phyloP scores from a whole-genome alignment of 768 basidiomycete genomes.

The Collybia mongolica region DNA sequence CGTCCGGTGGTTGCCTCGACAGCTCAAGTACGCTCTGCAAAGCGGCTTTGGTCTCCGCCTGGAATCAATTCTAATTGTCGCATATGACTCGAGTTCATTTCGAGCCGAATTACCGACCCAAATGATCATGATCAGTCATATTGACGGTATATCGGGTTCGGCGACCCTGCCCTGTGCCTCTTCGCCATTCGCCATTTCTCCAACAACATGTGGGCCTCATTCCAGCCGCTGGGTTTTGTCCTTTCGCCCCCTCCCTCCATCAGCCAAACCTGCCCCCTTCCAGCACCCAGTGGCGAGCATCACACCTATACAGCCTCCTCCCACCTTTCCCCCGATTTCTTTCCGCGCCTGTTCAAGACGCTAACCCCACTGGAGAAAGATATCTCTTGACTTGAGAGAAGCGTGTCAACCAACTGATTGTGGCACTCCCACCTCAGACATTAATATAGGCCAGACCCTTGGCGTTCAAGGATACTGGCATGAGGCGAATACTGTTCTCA shows the following conservation, averaged over 20 bases:
- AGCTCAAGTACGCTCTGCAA: no score
- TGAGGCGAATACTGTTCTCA: no score
- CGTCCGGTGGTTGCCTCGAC: constrained; percentile 1
- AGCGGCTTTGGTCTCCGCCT: background rate
- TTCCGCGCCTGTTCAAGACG: background rate
- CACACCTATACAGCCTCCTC: background rate
- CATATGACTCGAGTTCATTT: constrained; percentile 17
- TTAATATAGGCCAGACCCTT: no score
- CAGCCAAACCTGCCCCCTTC: background rate
- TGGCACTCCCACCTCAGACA: no score
- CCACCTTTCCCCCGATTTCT: constrained; percentile 1
- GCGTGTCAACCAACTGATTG: no score
- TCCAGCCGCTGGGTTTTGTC: background rate
- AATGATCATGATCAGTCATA: constrained; percentile 14
- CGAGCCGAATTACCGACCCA: constrained; percentile 18
- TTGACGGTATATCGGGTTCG: background rate
- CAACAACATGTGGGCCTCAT: background rate
- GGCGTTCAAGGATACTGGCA: no score
- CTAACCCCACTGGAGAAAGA: background rate
- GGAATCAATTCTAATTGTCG: background rate
- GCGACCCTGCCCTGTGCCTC: constrained; percentile 12
- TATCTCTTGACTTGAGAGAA: no score
- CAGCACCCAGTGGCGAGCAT: background rate
- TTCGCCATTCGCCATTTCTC: background rate
- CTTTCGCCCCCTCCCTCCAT: background rate